phyloP scores from a whole-genome alignment of 768 basidiomycete genomes.

The Aureoboletus auriporus region DNA sequence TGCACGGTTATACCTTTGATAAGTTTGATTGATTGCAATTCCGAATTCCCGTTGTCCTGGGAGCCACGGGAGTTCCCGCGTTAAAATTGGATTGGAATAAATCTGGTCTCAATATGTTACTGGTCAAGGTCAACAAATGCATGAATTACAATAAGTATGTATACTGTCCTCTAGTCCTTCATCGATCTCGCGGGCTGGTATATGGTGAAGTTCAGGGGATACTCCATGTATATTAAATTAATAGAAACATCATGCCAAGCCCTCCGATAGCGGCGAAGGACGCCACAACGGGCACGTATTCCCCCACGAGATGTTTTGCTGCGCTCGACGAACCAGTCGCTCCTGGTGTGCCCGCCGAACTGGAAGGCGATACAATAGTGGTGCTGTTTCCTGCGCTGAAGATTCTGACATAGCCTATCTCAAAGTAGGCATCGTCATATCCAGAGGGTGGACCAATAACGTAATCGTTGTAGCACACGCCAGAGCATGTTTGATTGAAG shows the following conservation, averaged over 20 bases:
- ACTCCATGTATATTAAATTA: no score
- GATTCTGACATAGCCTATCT: slow-evolving; percentile 57
- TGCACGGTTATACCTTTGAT: no score
- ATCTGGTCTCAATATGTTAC: no score
- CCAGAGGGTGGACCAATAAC: slow-evolving; percentile 59
- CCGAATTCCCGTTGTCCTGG: no score
- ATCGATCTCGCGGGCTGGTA: no score
- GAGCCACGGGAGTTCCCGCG: no score
- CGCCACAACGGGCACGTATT: slow-evolving; percentile 3
- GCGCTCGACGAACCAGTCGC: slow-evolving; percentile 13
- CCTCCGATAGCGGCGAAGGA: slow-evolving; percentile 11
- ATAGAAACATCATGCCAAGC: slow-evolving; percentile 13
- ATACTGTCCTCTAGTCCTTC: no score
- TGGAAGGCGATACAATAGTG: slow-evolving; percentile 22
- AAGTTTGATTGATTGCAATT: no score
- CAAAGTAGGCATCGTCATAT: slow-evolving; percentile 69
- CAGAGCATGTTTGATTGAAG: slow-evolving; percentile 59
- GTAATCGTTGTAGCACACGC: slow-evolving; percentile 67
- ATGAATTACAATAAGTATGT: no score
- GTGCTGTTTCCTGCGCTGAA: slow-evolving; percentile 35
- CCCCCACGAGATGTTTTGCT: not conserved
- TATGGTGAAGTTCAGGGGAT: no score
- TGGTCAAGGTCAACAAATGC: no score
- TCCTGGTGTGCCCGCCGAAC: slow-evolving; percentile 11
- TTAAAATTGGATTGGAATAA: no score